Conservation (phyloP, 2,329 filamentous ascomycete genomes). For the Ophiocordyceps camponoti-leonardi region DNA sequence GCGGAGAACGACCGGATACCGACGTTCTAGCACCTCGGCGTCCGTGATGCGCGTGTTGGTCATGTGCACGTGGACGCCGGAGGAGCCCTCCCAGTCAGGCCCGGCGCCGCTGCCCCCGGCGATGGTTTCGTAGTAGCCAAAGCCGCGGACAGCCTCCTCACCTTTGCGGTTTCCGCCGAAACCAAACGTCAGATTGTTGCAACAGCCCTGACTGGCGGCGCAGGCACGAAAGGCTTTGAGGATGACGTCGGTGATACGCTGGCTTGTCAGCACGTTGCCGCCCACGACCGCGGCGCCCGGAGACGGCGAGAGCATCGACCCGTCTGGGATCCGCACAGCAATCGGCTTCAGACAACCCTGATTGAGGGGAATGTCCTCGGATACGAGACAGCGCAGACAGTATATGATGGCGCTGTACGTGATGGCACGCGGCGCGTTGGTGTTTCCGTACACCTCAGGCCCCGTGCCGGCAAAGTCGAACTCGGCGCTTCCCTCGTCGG, state of each 20-base stretch:
- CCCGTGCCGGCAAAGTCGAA: slow-evolving; percentile 31
- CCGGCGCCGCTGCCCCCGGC: slow-evolving; percentile 63
- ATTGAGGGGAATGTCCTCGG: slow-evolving; percentile 69
- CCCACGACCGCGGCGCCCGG: slow-evolving; percentile 67
- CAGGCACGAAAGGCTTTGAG: slow-evolving; percentile 66
- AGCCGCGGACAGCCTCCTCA: slow-evolving; percentile 39
- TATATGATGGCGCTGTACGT: slow-evolving; percentile 56
- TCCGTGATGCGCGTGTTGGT: slow-evolving; percentile 77
- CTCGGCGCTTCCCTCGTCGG: slow-evolving; percentile 54
- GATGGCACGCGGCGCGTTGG: slow-evolving; percentile 16
- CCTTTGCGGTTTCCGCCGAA: slow-evolving; percentile 54
- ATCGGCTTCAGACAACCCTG: slow-evolving; percentile 71
- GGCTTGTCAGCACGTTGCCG: slow-evolving; percentile 65
- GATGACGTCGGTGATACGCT: slow-evolving; percentile 71
- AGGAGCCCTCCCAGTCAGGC: slow-evolving; percentile 53
- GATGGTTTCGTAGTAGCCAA: slow-evolving; percentile 80
- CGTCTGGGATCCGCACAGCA: slow-evolving; percentile 53
- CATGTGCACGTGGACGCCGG: slow-evolving; percentile 70
- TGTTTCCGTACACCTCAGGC: slow-evolving; percentile 14
- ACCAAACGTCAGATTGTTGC: slow-evolving; percentile 74
- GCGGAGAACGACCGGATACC: slow-evolving; percentile 50
- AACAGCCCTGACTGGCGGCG: slow-evolving; percentile 63
- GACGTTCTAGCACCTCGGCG: slow-evolving; percentile 59
- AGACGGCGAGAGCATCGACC: slow-evolving; percentile 57
- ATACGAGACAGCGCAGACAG: slow-evolving; percentile 64